Evolutionary conservation across 768 basidiomycete species (phyloP), one percentile per base, ranked within the genome.

Genomic region (Podaxis sp.): DNA sequence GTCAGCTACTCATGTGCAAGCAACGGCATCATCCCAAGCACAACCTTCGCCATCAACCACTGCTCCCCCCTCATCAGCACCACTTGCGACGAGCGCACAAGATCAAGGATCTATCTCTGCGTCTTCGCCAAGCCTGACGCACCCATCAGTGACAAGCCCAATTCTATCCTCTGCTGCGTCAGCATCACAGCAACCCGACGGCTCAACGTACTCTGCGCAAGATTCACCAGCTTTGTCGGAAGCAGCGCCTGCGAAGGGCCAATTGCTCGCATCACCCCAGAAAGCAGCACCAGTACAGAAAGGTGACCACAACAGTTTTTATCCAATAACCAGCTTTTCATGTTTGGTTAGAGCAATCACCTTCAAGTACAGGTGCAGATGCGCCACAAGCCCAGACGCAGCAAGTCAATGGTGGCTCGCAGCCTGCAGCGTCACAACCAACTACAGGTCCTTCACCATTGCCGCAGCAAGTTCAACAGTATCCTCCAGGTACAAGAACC

Each of bases 111-210:
- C 82, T 36, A 77, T 79, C 36, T 71, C 77, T 36, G 75, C 86
- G 12, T 86, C 90, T 0, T 93, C 92, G 8, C 91, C 92, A 30
- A 94, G 91, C 71, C 76, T 93, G 59, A 93, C 92, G n/a, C 91
- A 93, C 74, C 88, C 85, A 41, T 93, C 92, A 4, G 80, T 89
- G 54, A 89, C 90, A 61, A 94, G 91, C 66, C 91, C 91, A 0
- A 87, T 92, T 79, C 68, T 93, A 57, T 93, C 91, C 17, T 91
- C 89, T 5, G 88, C 84, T 26, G 89, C 90, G 13, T 85, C 84
- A 40, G 83, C 78, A 36, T 86, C 84, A 56, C 87, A 88, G 61
- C 87, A 87, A 56, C 88, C 80, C 3, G 82, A 84, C 62, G 87
- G 84, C 26, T 89, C 91, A 26, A 84, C 88, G 64, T 89, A 87